Evolutionary conservation across 2,329 filamentous ascomycete genomes (phyloP).

Genomic region (Alternaria alternata): DNA sequence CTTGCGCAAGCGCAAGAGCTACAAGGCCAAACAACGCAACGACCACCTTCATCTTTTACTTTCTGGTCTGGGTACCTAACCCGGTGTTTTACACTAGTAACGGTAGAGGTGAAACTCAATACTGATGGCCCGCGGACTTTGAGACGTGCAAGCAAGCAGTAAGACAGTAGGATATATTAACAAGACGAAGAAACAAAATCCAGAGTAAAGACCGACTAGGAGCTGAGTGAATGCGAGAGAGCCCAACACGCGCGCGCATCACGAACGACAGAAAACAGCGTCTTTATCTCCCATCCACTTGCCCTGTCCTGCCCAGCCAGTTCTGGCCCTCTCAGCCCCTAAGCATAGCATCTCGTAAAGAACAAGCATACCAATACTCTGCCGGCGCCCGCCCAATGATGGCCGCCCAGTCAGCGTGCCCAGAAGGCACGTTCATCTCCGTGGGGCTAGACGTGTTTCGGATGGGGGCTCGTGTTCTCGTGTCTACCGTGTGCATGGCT

Average conservation of each 20-base stretch:
- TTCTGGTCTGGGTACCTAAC: slow-evolving; percentile 2
- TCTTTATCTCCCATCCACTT: background rate
- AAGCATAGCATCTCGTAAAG: slow-evolving; percentile 3
- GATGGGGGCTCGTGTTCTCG: slow-evolving; percentile 8
- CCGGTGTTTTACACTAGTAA: background rate
- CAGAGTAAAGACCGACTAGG: slow-evolving; percentile 9
- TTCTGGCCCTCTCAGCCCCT: slow-evolving; percentile 4
- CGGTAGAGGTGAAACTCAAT: background rate
- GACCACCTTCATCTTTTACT: slow-evolving; percentile 7
- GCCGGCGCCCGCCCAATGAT: slow-evolving; percentile 1
- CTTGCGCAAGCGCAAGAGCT: slow-evolving; percentile 10
- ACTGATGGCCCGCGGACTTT: background rate
- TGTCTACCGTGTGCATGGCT: background rate
- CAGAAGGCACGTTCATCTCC: background rate
- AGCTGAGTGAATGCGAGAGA: background rate
- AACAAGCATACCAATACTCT: slow-evolving; percentile 6
- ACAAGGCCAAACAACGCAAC: slow-evolving; percentile 9
- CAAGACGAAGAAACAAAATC: background rate
- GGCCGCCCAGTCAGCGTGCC: slow-evolving; percentile 4
- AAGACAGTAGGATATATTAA: slow-evolving; percentile 3
- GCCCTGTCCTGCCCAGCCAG: background rate
- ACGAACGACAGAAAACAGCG: slow-evolving; percentile 2
- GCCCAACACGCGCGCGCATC: slow-evolving; percentile 3
- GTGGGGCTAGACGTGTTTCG: slow-evolving; percentile 8
- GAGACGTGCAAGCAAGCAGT: background rate